These are phyloP conservation scores for Hortiboletus campestris DNA, from an alignment of 768 basidiomycete species.

Conservation along the genomic window DNA sequence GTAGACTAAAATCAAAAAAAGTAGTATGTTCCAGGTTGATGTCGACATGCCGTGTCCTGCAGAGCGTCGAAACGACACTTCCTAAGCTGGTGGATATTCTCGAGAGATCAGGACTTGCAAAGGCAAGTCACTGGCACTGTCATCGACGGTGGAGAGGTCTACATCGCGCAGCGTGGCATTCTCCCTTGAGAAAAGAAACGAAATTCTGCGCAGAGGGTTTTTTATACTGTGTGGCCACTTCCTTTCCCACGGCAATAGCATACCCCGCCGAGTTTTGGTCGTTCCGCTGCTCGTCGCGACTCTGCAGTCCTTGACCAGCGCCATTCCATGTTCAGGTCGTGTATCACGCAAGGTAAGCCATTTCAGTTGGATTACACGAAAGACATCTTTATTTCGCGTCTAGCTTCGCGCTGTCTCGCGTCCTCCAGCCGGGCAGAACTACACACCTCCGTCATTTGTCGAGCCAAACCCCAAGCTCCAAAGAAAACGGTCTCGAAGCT, in stretches of 20 bases:
- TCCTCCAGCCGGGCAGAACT: slow-evolving; percentile 42
- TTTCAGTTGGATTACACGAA: not conserved
- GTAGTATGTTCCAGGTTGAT: slow-evolving; percentile 49
- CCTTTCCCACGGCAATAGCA: slow-evolving; percentile 39
- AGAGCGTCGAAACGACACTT: slow-evolving; percentile 58
- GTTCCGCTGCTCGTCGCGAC: not conserved
- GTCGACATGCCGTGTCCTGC: slow-evolving; percentile 64
- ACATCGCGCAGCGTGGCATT: slow-evolving; percentile 68
- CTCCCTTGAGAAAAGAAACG: slow-evolving; percentile 38
- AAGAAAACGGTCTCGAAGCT: slow-evolving; percentile 43
- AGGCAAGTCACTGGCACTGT: slow-evolving; percentile 63
- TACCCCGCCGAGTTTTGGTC: not conserved
- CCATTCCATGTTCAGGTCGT: slow-evolving; percentile 29
- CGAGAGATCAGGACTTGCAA: slow-evolving; percentile 53
- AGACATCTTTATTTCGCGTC: not conserved
- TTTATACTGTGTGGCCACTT: slow-evolving; percentile 19
- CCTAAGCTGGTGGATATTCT: slow-evolving; percentile 56
- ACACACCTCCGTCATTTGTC: slow-evolving; percentile 48
- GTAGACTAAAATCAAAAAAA: not conserved
- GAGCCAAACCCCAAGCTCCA: slow-evolving; percentile 36
- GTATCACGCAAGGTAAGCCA: slow-evolving; percentile 20
- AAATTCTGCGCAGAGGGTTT: not conserved
- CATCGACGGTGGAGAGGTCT: slow-evolving; percentile 49
- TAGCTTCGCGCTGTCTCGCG: slow-evolving; percentile 40
- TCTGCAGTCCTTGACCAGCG: not conserved